Evolutionary conservation across 2,329 filamentous ascomycete genomes (phyloP).

Genomic region (Cordyceps cicadae): DNA sequence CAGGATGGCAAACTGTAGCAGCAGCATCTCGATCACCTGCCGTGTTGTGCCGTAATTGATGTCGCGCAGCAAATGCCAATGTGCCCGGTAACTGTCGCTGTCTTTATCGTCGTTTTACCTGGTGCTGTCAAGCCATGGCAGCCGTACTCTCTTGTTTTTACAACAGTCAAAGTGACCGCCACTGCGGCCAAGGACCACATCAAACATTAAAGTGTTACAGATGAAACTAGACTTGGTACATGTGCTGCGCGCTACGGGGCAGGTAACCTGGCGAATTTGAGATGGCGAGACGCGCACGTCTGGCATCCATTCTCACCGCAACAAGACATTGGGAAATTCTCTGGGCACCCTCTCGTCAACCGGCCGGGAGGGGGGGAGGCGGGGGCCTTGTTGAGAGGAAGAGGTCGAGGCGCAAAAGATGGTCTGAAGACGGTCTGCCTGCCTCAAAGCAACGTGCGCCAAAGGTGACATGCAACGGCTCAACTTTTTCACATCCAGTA

Average conservation of each 20-base stretch:
- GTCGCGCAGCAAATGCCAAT: background rate
- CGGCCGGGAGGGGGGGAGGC: too few species aligned
- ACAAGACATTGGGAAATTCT: too few species aligned
- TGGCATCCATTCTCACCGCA: background rate
- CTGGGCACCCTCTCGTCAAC: background rate
- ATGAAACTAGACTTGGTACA: background rate
- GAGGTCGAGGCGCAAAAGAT: background rate
- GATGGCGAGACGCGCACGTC: background rate
- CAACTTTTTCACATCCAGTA: background rate
- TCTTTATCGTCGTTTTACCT: background rate
- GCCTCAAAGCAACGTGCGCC: background rate
- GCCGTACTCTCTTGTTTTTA: background rate
- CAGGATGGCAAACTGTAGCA: background rate
- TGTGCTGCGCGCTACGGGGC: background rate
- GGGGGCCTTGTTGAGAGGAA: background rate
- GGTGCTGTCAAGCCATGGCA: background rate
- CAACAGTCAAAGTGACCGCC: background rate
- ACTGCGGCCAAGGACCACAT: background rate
- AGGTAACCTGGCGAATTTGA: background rate
- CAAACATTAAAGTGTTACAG: conserved; percentile 2
- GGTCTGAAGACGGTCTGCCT: background rate
- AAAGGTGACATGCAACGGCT: background rate
- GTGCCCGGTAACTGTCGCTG: background rate
- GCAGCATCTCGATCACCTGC: background rate
- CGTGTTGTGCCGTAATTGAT: background rate